Percentiles rank a stretch among this genome's conserved stretches.
These are phyloP conservation scores for Musa acuminata DNA, from an alignment of 176 grass and related monocot genomes.

Conservation along the genomic window DNA sequence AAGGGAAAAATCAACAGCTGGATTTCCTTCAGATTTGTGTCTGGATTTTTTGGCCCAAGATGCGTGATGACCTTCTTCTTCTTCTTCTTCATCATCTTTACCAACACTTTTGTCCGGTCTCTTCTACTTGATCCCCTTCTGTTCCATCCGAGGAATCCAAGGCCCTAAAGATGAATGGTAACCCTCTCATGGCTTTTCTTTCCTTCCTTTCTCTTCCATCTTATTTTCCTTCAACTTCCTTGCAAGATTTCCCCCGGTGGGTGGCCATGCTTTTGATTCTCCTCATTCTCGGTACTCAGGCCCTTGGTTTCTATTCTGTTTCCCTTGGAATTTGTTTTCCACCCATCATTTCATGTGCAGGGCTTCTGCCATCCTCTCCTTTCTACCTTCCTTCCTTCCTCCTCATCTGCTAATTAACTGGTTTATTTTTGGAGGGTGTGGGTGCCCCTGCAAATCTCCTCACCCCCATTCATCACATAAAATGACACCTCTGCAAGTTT, in stretches of 20 bases:
- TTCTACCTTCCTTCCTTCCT: neutral
- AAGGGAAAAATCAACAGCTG: neutral
- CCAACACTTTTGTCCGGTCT: too few species aligned
- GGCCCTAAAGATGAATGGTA: neutral
- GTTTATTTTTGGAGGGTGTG: neutral
- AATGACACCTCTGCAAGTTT: conserved; percentile 11
- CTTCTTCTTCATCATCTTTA: neutral
- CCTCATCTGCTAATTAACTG: neutral
- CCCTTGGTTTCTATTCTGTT: neutral
- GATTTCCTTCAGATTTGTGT: neutral
- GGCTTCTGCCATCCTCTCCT: neutral
- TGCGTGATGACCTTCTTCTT: neutral
- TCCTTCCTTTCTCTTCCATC: neutral
- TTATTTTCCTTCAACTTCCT: neutral
- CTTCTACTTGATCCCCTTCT: too few species aligned
- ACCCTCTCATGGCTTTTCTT: neutral
- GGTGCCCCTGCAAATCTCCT: neutral
- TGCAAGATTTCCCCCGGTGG: neutral
- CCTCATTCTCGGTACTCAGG: neutral
- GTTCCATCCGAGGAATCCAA: neutral
- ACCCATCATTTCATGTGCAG: conserved; percentile 4
- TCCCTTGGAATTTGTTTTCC: neutral
- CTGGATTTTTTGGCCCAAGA: neutral
- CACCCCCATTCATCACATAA: neutral
- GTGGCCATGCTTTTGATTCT: neutral